Evolutionary conservation across 768 basidiomycete genomes (phyloP).

Genomic region (Serendipita indica): DNA sequence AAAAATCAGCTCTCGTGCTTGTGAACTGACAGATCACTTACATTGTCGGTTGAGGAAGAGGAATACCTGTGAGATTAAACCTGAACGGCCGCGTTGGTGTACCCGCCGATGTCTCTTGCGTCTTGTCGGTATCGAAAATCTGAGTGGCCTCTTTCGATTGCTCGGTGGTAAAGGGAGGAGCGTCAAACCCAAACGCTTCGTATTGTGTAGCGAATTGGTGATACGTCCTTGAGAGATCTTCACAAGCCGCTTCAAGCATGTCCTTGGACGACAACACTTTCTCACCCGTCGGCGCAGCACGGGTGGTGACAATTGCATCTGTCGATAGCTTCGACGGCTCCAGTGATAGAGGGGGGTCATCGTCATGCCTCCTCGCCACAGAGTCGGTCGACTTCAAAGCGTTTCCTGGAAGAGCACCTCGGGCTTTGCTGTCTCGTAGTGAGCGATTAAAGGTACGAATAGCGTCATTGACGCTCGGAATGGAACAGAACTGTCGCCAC

Average conservation of each 20-base stretch:
- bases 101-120: not conserved
- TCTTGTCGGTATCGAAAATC: not conserved
- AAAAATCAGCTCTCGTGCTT: not conserved
- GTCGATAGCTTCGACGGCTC: not conserved
- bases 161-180: not conserved
- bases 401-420: not conserved
- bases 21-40: not conserved
- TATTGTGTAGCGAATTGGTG: not conserved
- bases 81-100: not conserved
- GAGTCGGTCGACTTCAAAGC: not conserved
- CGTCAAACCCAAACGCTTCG: too few species aligned
- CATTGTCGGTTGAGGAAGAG: not conserved
- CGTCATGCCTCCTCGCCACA: not conserved
- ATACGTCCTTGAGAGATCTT: not conserved
- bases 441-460: not conserved
- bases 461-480: not conserved
- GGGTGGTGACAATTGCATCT: not conserved
- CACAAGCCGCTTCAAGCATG: not conserved
- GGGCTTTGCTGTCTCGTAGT: not conserved
- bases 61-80: not conserved
- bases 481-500: not conserved
- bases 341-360: not conserved
- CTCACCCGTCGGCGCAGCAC: not conserved
- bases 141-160: not conserved
- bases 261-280: not conserved